Evolutionary conservation across 441 rosid species (phyloP).

Genomic region (Viola pubescens): DNA sequence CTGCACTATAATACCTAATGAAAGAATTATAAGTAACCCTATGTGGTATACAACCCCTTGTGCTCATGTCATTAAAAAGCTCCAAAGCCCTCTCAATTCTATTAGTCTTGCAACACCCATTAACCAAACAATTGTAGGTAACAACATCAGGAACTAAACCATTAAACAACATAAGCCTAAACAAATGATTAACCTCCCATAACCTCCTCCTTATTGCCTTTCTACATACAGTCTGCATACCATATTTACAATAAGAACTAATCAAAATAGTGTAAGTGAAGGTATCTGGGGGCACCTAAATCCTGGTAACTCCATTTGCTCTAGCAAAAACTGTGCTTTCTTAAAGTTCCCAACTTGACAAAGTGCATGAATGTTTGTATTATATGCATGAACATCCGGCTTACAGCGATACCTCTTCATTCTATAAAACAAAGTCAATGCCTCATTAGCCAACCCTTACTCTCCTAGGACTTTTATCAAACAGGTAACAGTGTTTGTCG

Average conservation of each 20-base stretch:
- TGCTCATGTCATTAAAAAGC: constrained; percentile 64
- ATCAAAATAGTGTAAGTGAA: constrained; percentile 71
- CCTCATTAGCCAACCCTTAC: constrained; percentile 73
- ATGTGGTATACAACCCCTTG: constrained; percentile 61
- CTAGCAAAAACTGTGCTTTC: constrained; percentile 62
- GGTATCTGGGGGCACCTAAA: constrained; percentile 65
- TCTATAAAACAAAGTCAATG: constrained; percentile 53
- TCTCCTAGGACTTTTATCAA: constrained; percentile 93
- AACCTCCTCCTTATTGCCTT: constrained; percentile 71
- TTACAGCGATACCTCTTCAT: constrained; percentile 67
- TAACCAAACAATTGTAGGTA: constrained; percentile 79
- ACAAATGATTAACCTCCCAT: constrained; percentile 80
- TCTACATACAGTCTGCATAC: constrained; percentile 74
- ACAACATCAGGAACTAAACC: constrained; percentile 56
- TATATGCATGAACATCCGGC: constrained; percentile 73
- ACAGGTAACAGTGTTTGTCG: constrained; percentile 52
- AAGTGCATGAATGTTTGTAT: constrained; percentile 58
- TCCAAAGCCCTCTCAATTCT: constrained; percentile 74
- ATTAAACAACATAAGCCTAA: constrained; percentile 56
- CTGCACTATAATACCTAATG: constrained; percentile 60
- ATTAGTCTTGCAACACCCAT: constrained; percentile 73
- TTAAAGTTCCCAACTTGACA: constrained; percentile 74
- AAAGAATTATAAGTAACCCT: constrained; percentile 69
- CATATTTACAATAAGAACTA: constrained; percentile 59
- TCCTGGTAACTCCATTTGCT: constrained; percentile 84